phyloP scores from a whole-genome alignment of 2,329 filamentous ascomycete species.

The Hypoxylon sp. region DNA sequence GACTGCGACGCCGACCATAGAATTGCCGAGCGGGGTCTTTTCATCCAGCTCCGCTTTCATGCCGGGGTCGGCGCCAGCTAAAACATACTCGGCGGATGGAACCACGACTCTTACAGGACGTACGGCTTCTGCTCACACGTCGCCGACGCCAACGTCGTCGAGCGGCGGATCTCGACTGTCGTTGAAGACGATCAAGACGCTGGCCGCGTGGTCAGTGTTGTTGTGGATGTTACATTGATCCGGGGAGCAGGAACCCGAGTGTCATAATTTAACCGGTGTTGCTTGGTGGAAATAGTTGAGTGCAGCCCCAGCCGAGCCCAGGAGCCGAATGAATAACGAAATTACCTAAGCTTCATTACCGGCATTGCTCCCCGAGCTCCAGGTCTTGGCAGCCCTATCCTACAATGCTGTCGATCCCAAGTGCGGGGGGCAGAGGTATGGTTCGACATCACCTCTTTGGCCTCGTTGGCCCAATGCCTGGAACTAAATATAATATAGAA shows the following conservation, averaged over 20 bases:
- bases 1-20: conserved; percentile 9
- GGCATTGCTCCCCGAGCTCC: conserved; percentile 12
- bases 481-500: neutral
- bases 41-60: neutral
- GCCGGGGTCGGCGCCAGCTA: too few species aligned
- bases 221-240: conserved; percentile 4
- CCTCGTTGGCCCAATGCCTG: too few species aligned
- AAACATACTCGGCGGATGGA: neutral
- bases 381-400: conserved; percentile 26
- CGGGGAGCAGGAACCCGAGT: conserved; percentile 45
- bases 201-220: conserved; percentile 4
- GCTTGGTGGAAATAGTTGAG: conserved; percentile 22
- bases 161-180: conserved; percentile 5
- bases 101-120: neutral
- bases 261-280: conserved; percentile 58
- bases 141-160: conserved; percentile 9
- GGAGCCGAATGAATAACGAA: conserved; percentile 17
- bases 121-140: neutral
- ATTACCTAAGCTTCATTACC: conserved; percentile 18
- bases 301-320: neutral
- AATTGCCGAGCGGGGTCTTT: neutral
- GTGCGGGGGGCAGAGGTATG: conserved; percentile 32
- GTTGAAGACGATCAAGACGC: conserved; percentile 41
- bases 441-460: conserved; percentile 6
- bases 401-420: conserved; percentile 12